phyloP scores from a whole-genome alignment of 2,329 filamentous ascomycete genomes.

The Pyrenophora seminiperda region DNA sequence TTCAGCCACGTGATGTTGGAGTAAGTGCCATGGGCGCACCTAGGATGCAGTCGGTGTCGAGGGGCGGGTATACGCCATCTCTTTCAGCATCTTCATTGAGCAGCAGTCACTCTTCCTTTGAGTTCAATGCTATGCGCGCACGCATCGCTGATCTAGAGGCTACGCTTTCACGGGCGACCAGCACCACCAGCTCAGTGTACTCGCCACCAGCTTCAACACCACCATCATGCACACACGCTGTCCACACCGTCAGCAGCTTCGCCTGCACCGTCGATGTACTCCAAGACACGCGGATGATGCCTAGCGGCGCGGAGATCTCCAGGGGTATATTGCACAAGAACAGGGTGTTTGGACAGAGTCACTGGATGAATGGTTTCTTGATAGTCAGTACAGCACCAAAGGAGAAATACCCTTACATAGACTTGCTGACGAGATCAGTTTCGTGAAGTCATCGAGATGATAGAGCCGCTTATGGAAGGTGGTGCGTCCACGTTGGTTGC shows the following conservation, averaged over 20 bases:
- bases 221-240: conserved; percentile 30
- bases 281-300: conserved; percentile 41
- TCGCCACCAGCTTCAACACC: conserved; percentile 11
- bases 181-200: conserved; percentile 10
- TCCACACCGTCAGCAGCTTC: conserved; percentile 50
- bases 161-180: conserved; percentile 32
- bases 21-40: not conserved
- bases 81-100: conserved; percentile 9
- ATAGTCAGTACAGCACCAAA: conserved; percentile 51
- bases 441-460: conserved; percentile 51
- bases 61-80: not conserved
- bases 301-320: conserved; percentile 42
- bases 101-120: conserved; percentile 25
- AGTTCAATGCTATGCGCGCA: conserved; percentile 49
- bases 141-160: conserved; percentile 55
- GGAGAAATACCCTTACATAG: not conserved
- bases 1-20: conserved; percentile 1
- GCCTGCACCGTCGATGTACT: conserved; percentile 54
- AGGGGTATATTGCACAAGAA: conserved; percentile 61
- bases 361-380: conserved; percentile 59
- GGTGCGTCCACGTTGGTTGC: conserved; percentile 45
- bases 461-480: conserved; percentile 51
- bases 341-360: conserved; percentile 62
- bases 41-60: not conserved
- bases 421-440: conserved; percentile 38